Base-by-base conservation (phyloP, 2,329 filamentous ascomycete genomes). In the Diplodia corticola region DNA sequence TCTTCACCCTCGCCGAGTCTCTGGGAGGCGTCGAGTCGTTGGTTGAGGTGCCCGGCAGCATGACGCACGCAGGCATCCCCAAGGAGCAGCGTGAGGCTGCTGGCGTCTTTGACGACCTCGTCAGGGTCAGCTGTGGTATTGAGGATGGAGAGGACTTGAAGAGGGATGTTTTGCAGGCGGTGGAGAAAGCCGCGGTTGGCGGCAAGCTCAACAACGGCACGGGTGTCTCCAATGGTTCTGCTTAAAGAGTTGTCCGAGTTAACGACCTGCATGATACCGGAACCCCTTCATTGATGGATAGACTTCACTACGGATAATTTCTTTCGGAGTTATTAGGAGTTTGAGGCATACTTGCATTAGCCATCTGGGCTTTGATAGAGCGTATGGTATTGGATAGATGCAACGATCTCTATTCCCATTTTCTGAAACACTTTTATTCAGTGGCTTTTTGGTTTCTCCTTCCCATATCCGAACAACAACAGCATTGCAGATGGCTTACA, bases 21-120 rank as follows among this genome's bases (percentile, higher is more conserved):
- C 82, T 99, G 26, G 95, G 95, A 68, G 95, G 94, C 65, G 90
- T 99, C 55, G 95, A 99, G 86, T 91, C 87, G 74, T 84, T 99
- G 69, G 89, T 93, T 72, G 95, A 99, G 81, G 87, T 99, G 2
- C 95, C 95, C 24, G 91, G 91, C 73, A 91, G 89, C 80, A 99
- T 99, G 95, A 99, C 95, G 20, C 95, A 99, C 79, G 91, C 93
- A 26, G 95, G 94, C 67, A 99, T 99, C 70, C 95, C 95, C 59
- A 88, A 86, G 77, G 93, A 93, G 68, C 88, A 96, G 83, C 86
- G 95, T 67, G 95, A 99, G 84, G 90, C 89, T 3, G 93, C 95
- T 0, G 95, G 95, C 68, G 93, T 99, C 35, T 98, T 89, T 74
- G 95, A 99, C 76, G 95, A 99, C 78, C 85, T 99, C 7, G 91